phyloP scores from a whole-genome alignment of 352 stramenopile genomes.

The Phytophthora cryptogea region DNA sequence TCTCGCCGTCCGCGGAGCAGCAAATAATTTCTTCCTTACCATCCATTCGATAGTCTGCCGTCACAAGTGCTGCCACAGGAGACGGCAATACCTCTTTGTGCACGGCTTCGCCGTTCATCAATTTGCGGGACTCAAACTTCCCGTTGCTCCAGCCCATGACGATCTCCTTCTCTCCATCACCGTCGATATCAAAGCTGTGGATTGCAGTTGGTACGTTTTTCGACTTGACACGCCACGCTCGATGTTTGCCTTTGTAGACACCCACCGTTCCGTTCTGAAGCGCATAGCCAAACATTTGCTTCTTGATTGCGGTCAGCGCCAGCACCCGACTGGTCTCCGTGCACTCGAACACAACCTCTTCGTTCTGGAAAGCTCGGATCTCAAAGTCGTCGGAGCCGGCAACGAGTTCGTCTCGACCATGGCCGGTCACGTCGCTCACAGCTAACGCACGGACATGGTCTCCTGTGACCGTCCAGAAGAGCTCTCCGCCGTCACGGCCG shows the following conservation, averaged over 20 bases:
- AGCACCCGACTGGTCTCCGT: conserved; percentile 86
- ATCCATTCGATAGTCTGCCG: conserved; percentile 89
- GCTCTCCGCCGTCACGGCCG: conserved; percentile 72
- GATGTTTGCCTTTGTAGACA: conserved; percentile 89
- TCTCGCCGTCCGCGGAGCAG: conserved; percentile 79
- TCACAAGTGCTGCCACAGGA: conserved; percentile 70
- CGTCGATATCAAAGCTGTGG: conserved; percentile 90
- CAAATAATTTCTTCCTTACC: conserved; percentile 91
- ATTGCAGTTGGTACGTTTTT: conserved; percentile 87
- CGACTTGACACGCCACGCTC: conserved; percentile 92
- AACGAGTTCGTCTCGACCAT: conserved; percentile 80
- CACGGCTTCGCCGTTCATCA: conserved; percentile 84
- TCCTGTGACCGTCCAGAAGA: conserved; percentile 93
- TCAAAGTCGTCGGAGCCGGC: conserved; percentile 92
- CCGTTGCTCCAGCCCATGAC: conserved; percentile 92
- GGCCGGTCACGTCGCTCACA: conserved; percentile 72
- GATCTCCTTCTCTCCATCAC: conserved; percentile 88
- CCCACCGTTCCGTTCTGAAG: conserved; percentile 93
- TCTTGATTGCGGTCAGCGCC: conserved; percentile 73
- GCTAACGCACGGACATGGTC: conserved; percentile 89
- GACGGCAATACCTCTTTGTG: conserved; percentile 80
- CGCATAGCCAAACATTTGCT: conserved; percentile 84
- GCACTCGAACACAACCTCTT: conserved; percentile 90
- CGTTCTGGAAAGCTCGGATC: conserved; percentile 87
- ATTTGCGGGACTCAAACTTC: conserved; percentile 77